Evolutionary conservation across 495 filamentous ascomycete genomes (phyloP), one percentile per base, ranked within the genome.

Genomic region (Penicillium samsonianum): DNA sequence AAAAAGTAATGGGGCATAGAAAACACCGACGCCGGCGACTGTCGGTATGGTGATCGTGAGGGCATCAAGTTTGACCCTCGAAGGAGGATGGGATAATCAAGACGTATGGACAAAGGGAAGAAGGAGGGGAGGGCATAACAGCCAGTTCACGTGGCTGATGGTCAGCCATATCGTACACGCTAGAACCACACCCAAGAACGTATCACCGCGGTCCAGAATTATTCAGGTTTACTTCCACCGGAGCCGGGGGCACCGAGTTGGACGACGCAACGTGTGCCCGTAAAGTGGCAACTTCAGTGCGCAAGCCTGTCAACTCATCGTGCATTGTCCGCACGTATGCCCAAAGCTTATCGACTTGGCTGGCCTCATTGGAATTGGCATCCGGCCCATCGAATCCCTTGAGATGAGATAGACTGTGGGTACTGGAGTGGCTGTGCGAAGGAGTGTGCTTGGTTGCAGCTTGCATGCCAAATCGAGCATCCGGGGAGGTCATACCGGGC

Each of bases 401-500:
- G 10, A 60, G 59, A 0, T 62, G 26, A 19, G 63, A 47, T 17
- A 70, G 61, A 22, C 76, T 70, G 53, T 79, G 77, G 50, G 67
- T 78, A 31, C 71, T 73, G 12, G 78, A 78, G 54, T 71, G 74
- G 31, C 70, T 71, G 50, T 75, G 74, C 9, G 70, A 70, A 28
- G 72, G 51, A 2, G 65, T 64, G 43, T 70, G 75, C 55, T 68
- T 77, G 31, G 60, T 55, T 54, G 65, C 57, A 17, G 57, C 48
- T 26, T 78, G 77, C 26, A 78, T 62, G 23, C 72, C 70, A 57
- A 71, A 80, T 20, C 78, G 76, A 55, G 73, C 61, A 48, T 82
- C 79, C 2, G 79, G 70, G 14, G 78, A 76, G 35, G 58, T 75
- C 55, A 82, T 65, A 10, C 79, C 79, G 37, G 80, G 79, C 37